Conservation (phyloP, 2,329 filamentous ascomycete genomes). For the Colletotrichum sp. region DNA sequence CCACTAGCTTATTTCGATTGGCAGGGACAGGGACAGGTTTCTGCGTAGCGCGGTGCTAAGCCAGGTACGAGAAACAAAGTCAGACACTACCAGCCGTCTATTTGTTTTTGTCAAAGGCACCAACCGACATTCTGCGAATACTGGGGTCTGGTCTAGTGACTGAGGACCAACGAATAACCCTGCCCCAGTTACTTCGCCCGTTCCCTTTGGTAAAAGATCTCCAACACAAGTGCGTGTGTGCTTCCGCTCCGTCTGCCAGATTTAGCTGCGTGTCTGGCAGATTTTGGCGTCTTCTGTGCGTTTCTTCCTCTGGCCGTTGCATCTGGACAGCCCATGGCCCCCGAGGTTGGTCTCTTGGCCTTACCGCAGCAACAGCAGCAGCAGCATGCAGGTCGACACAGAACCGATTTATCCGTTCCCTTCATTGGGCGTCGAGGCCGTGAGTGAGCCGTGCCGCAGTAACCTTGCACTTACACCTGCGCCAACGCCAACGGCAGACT, state of each 20-base stretch:
- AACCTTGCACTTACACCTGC: neutral
- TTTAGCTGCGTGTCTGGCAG: neutral
- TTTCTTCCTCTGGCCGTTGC: neutral
- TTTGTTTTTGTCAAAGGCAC: neutral
- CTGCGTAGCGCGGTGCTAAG: conserved; percentile 1
- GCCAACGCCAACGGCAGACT: neutral
- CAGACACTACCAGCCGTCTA: neutral
- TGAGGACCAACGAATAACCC: neutral
- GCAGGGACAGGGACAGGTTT: neutral
- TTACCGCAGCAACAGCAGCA: neutral
- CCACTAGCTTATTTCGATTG: neutral
- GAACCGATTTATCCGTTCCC: neutral
- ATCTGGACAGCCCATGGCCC: neutral
- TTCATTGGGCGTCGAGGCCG: neutral
- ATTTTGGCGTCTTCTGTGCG: neutral
- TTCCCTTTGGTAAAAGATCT: neutral
- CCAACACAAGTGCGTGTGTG: neutral
- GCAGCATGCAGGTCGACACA: neutral
- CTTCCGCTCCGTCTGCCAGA: neutral
- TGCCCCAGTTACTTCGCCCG: neutral
- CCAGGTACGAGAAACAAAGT: neutral
- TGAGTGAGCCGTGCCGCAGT: neutral
- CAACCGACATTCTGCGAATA: neutral
- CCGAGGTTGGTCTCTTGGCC: neutral
- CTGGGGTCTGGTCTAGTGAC: neutral